These are phyloP conservation scores for Exophiala xenobiotica DNA, from an alignment of 2,329 filamentous ascomycete genomes.

Conservation along the genomic window DNA sequence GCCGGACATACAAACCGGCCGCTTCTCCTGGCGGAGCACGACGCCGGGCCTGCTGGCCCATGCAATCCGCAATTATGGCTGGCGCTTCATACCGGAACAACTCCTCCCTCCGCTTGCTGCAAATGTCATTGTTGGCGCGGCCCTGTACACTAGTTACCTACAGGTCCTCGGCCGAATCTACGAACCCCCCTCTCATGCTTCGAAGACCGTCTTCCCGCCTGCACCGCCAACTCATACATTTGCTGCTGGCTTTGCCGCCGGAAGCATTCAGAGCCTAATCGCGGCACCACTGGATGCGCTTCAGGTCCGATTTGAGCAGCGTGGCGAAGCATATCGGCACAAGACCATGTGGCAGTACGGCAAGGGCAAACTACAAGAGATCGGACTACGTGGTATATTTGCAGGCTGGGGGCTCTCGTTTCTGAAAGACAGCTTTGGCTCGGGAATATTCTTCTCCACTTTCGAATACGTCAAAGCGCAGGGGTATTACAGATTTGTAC, in stretches of 20 bases:
- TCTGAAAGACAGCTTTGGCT: conserved; percentile 60
- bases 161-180: conserved; percentile 59
- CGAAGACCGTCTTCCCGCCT: conserved; percentile 61
- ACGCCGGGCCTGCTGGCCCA: conserved; percentile 62
- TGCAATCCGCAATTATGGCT: conserved; percentile 61
- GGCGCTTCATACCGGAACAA: conserved; percentile 64
- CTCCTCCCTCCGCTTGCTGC: conserved; percentile 63
- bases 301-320: conserved; percentile 60
- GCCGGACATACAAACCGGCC: conserved; percentile 50
- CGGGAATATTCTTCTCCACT: conserved; percentile 61
- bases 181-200: conserved; percentile 56
- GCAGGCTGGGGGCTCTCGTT: conserved; percentile 62
- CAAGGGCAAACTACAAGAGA: conserved; percentile 56
- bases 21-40: conserved; percentile 59
- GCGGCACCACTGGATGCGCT: conserved; percentile 65
- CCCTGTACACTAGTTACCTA: conserved; percentile 64
- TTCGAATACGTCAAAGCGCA: conserved; percentile 66
- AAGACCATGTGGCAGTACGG: conserved; percentile 65
- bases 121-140: conserved; percentile 61
- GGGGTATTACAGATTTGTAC: conserved; percentile 60
- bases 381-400: conserved; percentile 61
- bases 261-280: conserved; percentile 59
- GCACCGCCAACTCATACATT: conserved; percentile 55
- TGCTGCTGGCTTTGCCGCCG: conserved; percentile 59
- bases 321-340: conserved; percentile 37